Evolutionary conservation across 2,329 filamentous ascomycete genomes (phyloP).

Genomic region (Sarocladiaceae sp.): DNA sequence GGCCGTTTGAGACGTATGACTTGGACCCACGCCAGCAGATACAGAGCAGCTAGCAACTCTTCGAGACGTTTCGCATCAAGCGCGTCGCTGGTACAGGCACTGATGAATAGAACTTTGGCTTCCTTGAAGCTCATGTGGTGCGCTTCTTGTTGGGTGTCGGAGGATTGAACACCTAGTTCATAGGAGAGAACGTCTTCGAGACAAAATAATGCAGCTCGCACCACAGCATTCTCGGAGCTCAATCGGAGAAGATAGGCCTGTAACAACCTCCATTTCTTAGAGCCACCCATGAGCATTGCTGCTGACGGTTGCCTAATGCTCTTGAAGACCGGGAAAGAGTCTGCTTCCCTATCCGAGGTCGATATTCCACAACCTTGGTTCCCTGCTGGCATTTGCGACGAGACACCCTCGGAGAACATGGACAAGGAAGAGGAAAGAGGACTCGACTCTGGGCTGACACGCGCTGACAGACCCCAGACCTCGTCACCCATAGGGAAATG

Average conservation of each 20-base stretch:
- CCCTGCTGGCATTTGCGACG: too few relatives aligned
- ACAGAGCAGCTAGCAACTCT: conserved; percentile 10
- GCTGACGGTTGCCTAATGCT: conserved; percentile 10
- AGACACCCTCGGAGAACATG: too few relatives aligned
- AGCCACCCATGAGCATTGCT: conserved; percentile 12
- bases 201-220: conserved; percentile 9
- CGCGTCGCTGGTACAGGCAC: not conserved
- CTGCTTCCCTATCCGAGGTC: conserved; percentile 2
- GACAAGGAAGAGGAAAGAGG: too few relatives aligned
- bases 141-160: not conserved
- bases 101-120: conserved; percentile 2
- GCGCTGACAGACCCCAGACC: too few relatives aligned
- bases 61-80: not conserved
- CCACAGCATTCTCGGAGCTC: conserved; percentile 6
- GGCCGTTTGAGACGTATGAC: conserved; percentile 10
- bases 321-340: not conserved
- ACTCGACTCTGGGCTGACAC: too few relatives aligned
- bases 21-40: conserved; percentile 10
- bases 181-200: conserved; percentile 9
- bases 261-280: conserved; percentile 9
- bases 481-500: too few relatives aligned
- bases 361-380: not conserved
- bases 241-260: conserved; percentile 10
- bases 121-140: conserved; percentile 9
- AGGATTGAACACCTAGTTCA: not conserved